Evolutionary conservation across 2,329 filamentous ascomycete species (phyloP).

Genomic region (Fusarium napiforme): DNA sequence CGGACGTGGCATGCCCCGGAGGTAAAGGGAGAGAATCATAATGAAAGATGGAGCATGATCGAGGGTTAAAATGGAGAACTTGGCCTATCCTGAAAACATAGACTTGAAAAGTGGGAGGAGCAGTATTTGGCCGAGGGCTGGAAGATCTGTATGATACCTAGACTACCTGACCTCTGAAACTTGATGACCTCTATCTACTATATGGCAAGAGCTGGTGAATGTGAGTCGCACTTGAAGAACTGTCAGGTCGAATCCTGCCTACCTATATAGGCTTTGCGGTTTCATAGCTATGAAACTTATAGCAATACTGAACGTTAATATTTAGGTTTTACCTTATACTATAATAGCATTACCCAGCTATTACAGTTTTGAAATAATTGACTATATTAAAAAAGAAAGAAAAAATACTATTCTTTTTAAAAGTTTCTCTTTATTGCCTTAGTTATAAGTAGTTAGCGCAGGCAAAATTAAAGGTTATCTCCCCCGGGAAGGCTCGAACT

Average conservation of each 20-base stretch:
- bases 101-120: conserved; percentile 19
- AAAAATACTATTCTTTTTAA: no score
- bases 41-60: conserved; percentile 37
- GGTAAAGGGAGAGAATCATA: conserved; percentile 58
- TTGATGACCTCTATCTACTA: conserved; percentile 40
- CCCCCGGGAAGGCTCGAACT: conserved; percentile 46
- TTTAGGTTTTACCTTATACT: neutral
- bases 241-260: no score
- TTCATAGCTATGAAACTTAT: neutral
- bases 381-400: neutral
- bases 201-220: neutral
- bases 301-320: neutral
- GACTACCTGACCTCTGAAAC: conserved; percentile 43
- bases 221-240: neutral
- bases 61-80: conserved; percentile 28
- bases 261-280: no score
- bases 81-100: conserved; percentile 32
- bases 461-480: rapidly evolving
- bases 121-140: conserved; percentile 35
- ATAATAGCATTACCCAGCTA: no score
- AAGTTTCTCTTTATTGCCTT: no score
- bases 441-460: neutral
- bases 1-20: conserved; percentile 86
- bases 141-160: conserved; percentile 53
- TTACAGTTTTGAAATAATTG: neutral